Base-by-base conservation (phyloP, 441 rosid genomes). In the Isatis lusitanica region DNA sequence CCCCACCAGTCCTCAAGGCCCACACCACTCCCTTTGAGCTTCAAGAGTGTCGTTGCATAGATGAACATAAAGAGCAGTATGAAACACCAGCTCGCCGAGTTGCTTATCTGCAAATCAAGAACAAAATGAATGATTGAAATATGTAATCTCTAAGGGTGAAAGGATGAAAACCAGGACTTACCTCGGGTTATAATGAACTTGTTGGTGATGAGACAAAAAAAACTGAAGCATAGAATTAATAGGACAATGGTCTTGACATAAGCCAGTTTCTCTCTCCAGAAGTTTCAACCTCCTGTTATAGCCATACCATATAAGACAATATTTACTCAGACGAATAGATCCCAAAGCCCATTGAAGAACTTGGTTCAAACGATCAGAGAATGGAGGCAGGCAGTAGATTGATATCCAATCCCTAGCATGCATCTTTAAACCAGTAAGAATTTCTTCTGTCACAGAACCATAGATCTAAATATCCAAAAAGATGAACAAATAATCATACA, bases 361-460 rank as follows among this genome's bases (percentile, higher is more conserved):
- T 64, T 64, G 69, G 44, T 64, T 64, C 56, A 64, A 64, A 64
- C 69, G 69, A 47, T 64, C 69, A 31, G 69, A 64, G n/a, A 64
- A 57, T 47, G 56, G 57, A 30, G 69, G 69, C 15, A 46, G 38
- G 0, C 69, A 64, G 57, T 64, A 64, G 69, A 64, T 11, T 1
- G 69, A 64, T 50, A 64, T 64, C 69, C 69, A 64, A 47, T 57
- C 57, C 1, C 69, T 21, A 1, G 69, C 57, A 48, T 64, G 69
- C 69, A 64, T 64, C 12, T 64, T 64, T 44, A 64, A 64, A 1
- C 69, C 69, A 18, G 69, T 64, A 33, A 64, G 44, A 46, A 64
- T 64, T 7, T 64, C 68, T 64, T 64, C 68, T 64, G 68, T 64
- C 43, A 64, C 68, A 46, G 69, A 64, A 31, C 69, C 69, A 0